A percentile compares a stretch with the other conserved stretches of the same genome.
These are phyloP conservation scores for Vickermania ingenoplastis DNA, from an alignment of 208 protist species.

Conservation along the genomic window DNA sequence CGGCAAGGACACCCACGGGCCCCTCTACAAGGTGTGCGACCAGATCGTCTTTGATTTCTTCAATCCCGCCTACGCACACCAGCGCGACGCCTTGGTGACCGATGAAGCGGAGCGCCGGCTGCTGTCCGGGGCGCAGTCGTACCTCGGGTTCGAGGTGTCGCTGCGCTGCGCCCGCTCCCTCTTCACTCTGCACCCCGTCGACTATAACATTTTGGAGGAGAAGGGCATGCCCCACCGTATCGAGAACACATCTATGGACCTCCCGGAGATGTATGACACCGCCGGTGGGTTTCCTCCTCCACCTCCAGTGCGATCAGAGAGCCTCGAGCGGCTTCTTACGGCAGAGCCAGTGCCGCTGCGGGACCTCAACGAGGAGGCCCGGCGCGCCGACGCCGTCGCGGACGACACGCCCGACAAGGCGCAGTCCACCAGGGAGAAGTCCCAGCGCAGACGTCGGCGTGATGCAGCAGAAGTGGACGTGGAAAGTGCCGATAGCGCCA, in stretches of 20 bases:
- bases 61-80: slow-evolving; percentile 62
- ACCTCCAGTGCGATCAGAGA: not conserved
- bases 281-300: not conserved
- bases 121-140: slow-evolving; percentile 62
- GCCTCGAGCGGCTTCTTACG: not conserved
- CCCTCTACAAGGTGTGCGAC: slow-evolving; percentile 70
- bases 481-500: no score
- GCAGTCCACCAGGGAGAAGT: no score
- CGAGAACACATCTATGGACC: slow-evolving; percentile 37
- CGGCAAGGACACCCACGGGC: slow-evolving; percentile 52
- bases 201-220: slow-evolving; percentile 77
- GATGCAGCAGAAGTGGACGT: no score
- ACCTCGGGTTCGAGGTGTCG: slow-evolving; percentile 72
- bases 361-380: no score
- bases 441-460: no score
- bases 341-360: not conserved
- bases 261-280: slow-evolving; percentile 11
- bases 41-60: slow-evolving; percentile 79
- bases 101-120: slow-evolving; percentile 18
- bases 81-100: slow-evolving; percentile 12
- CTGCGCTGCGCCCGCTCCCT: slow-evolving; percentile 75
- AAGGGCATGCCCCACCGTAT: slow-evolving; percentile 54
- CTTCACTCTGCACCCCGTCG: slow-evolving; percentile 57
- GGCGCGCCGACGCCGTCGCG: no score
- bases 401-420: no score